A percentile compares a stretch with the other conserved stretches of the same genome.
Conservation (phyloP, 108 stramenopile genomes). For the Aureococcus anophagefferens region DNA sequence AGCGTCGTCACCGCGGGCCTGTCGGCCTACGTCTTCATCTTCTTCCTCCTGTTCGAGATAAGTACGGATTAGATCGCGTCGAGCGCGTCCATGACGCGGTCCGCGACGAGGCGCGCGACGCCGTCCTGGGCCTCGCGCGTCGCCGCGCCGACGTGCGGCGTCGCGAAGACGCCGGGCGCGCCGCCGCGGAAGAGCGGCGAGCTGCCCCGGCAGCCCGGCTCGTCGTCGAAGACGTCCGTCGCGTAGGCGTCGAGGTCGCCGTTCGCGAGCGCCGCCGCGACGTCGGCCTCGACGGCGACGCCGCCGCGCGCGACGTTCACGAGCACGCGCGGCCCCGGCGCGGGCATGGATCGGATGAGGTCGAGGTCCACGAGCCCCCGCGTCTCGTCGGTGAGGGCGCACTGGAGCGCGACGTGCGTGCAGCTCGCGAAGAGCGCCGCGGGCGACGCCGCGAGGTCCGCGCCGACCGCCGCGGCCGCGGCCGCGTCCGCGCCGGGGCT, state of each 20-base stretch:
- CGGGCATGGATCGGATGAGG: background rate
- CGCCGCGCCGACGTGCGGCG: background rate
- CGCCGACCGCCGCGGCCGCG: background rate
- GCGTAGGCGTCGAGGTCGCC: background rate
- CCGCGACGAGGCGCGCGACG: background rate
- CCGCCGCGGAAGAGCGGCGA: background rate
- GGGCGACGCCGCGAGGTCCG: background rate
- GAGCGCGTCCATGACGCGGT: no score
- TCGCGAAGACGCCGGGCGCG: background rate
- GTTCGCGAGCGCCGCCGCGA: background rate
- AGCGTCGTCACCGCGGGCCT: no score
- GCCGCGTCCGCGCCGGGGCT: background rate
- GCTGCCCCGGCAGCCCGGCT: background rate
- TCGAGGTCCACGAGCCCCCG: background rate
- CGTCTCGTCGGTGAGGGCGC: background rate
- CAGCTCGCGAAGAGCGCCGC: background rate
- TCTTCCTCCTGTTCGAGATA: no score
- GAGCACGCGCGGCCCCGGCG: background rate
- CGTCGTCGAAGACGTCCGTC: background rate
- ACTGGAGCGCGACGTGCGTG: background rate
- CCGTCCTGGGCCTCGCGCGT: background rate
- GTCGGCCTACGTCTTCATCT: no score
- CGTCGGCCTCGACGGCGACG: background rate
- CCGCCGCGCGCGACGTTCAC: background rate
- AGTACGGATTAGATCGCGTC: no score